These are phyloP conservation scores for Hypericum androsaemum DNA, from an alignment of 345 rosid species.

Conservation along the genomic window DNA sequence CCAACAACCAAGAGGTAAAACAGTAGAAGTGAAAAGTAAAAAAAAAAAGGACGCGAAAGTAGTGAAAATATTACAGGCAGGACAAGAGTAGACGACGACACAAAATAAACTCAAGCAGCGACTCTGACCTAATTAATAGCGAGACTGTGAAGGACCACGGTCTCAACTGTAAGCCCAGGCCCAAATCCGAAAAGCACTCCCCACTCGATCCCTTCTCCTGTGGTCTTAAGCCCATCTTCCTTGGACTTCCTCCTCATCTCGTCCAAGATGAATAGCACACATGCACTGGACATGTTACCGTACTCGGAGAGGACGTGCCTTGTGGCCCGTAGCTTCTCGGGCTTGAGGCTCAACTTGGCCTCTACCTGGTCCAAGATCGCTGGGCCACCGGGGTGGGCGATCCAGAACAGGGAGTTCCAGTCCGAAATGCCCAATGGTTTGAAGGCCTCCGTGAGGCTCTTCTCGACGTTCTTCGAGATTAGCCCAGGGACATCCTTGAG, in stretches of 20 bases:
- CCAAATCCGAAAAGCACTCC: conserved; percentile 2
- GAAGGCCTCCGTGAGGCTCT: not conserved
- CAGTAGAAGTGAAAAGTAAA: not conserved
- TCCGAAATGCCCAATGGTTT: conserved; percentile 2
- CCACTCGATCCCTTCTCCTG: conserved; percentile 5
- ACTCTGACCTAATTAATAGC: not conserved
- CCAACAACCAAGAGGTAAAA: not conserved
- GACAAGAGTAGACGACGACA: not conserved
- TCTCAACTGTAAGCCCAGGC: conserved; percentile 5
- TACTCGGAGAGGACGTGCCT: not conserved
- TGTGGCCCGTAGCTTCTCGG: conserved; percentile 1
- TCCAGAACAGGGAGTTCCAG: conserved; percentile 3
- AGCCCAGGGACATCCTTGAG: conserved; percentile 2
- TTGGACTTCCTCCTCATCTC: conserved; percentile 4
- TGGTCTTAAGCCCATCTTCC: not conserved
- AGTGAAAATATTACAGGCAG: not conserved
- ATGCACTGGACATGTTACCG: conserved; percentile 1
- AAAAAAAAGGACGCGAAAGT: too few relatives aligned
- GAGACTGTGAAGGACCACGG: not conserved
- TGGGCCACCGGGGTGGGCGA: not conserved
- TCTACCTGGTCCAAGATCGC: conserved; percentile 1
- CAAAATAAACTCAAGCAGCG: not conserved
- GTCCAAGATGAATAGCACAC: conserved; percentile 2
- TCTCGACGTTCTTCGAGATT: conserved; percentile 1
- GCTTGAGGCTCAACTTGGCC: conserved; percentile 1